These are phyloP conservation scores for Acanthamoeba polyphaga DNA, from an alignment of 208 protist species.

Conservation along the genomic window DNA sequence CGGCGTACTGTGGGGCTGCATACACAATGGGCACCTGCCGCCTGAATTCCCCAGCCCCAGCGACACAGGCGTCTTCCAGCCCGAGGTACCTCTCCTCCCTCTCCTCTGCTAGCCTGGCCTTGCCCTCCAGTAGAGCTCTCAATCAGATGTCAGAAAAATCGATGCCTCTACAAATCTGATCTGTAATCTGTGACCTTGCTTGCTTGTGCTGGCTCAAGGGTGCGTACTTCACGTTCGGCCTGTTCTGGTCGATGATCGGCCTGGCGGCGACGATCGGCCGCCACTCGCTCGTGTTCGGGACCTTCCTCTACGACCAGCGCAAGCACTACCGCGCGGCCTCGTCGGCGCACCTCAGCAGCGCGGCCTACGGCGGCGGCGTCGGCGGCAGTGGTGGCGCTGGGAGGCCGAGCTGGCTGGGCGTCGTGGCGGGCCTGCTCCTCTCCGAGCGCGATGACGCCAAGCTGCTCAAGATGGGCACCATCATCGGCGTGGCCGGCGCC, in stretches of 20 bases:
- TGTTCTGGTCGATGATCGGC: constrained; percentile 47
- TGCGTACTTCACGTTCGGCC: constrained; percentile 11
- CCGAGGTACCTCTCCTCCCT: not conserved
- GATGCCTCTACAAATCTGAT: not conserved
- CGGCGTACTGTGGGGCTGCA: constrained; percentile 1
- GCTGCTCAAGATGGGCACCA: constrained; percentile 57
- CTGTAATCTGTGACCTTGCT: not conserved
- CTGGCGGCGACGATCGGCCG: constrained; percentile 2
- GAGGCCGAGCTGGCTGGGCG: not conserved
- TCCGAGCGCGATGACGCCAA: constrained; percentile 36
- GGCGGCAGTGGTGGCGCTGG: not conserved
- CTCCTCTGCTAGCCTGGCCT: not conserved
- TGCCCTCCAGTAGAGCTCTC: not conserved
- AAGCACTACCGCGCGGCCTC: not conserved
- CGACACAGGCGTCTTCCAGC: constrained; percentile 46
- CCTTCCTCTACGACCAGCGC: constrained; percentile 1
- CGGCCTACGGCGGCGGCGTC: not conserved
- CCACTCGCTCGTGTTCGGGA: constrained; percentile 36
- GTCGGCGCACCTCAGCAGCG: not conserved
- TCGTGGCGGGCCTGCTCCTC: not conserved
- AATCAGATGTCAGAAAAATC: too few species aligned
- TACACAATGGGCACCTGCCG: not conserved
- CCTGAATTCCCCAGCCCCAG: constrained; percentile 41
- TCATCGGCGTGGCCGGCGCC: constrained; percentile 29
- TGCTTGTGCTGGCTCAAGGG: not conserved